Evolutionary conservation across 2,329 filamentous ascomycete species (phyloP).

Genomic region (Biscogniauxia marginata): DNA sequence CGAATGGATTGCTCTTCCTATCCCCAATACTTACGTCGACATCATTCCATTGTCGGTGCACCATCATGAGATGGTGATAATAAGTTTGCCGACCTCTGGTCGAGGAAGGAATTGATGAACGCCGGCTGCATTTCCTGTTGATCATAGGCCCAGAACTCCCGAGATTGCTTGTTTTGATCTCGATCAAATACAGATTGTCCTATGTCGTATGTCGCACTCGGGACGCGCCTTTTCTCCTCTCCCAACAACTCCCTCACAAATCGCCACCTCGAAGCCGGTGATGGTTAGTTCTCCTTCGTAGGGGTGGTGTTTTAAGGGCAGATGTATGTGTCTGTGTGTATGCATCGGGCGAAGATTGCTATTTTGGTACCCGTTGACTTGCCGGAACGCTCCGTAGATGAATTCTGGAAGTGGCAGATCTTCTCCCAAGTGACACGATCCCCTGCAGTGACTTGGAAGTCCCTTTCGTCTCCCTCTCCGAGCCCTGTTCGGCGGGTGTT

Average conservation of each 20-base stretch:
- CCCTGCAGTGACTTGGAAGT: not conserved
- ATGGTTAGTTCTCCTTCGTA: too few relatives aligned
- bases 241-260: not conserved
- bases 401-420: slow-evolving; percentile 1
- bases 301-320: too few relatives aligned
- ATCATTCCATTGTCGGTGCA: not conserved
- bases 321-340: not conserved
- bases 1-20: not conserved
- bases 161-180: not conserved
- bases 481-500: not conserved
- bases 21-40: not conserved
- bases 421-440: not conserved
- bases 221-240: not conserved
- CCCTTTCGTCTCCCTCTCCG: not conserved
- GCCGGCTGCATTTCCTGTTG: not conserved
- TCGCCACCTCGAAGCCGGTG: not conserved
- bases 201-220: not conserved
- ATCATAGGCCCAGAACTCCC: not conserved
- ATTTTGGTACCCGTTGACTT: not conserved
- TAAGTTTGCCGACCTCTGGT: not conserved
- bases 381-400: not conserved
- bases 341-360: not conserved
- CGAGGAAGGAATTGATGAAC: not conserved
- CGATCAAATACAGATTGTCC: not conserved
- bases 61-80: not conserved